These are phyloP conservation scores for Aspergillus hortae DNA, from an alignment of 2,329 filamentous ascomycete genomes.

Conservation along the genomic window DNA sequence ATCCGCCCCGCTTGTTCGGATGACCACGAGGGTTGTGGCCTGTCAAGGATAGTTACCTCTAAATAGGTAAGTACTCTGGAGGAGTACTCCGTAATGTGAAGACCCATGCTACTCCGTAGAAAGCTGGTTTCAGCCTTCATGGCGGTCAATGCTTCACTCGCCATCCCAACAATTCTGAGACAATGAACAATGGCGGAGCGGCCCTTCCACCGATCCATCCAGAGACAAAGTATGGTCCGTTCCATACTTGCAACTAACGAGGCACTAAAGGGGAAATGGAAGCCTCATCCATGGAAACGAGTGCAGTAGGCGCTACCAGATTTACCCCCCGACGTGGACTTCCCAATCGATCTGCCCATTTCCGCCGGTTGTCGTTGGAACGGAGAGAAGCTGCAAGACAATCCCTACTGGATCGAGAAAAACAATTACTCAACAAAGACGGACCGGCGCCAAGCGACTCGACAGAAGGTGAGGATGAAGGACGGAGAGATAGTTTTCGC, in stretches of 20 bases:
- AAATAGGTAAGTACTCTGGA: too few relatives aligned
- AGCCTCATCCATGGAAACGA: not conserved
- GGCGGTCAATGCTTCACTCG: not conserved
- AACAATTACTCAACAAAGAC: conserved; percentile 1
- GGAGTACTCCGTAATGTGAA: too few relatives aligned
- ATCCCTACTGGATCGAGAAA: conserved; percentile 5
- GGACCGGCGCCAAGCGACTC: not conserved
- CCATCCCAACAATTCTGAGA: not conserved
- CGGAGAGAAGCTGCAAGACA: not conserved
- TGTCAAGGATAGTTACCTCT: not conserved
- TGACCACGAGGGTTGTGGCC: conserved; percentile 15
- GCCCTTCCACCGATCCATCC: conserved; percentile 2
- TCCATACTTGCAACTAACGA: not conserved
- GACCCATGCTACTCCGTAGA: too few relatives aligned
- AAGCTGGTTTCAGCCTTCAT: too few relatives aligned
- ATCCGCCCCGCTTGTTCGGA: conserved; percentile 18
- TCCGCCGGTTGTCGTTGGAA: conserved; percentile 1
- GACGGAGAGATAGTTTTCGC: not conserved
- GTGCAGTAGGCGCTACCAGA: not conserved
- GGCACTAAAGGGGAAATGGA: not conserved
- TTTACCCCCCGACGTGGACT: not conserved
- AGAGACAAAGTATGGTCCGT: too few relatives aligned
- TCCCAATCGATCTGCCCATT: conserved; percentile 6
- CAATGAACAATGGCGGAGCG: not conserved
- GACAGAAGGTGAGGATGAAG: not conserved